Base-by-base conservation (phyloP, 2,329 filamentous ascomycete species). In the Coniochaeta ligniaria region DNA sequence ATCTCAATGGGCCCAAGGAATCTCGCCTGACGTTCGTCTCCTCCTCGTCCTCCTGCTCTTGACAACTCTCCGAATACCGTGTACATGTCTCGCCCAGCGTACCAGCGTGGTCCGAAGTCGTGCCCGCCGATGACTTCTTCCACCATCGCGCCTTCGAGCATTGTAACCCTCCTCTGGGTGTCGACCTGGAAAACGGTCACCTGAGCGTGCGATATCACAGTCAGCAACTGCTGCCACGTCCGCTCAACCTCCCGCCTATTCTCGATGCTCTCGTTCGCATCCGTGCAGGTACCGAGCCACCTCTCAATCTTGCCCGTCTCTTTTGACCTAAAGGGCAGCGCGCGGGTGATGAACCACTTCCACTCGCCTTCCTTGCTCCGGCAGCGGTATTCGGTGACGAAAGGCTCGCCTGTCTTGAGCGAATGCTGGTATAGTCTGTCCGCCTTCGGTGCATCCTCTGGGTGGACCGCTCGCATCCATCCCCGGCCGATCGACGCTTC, bases 251-350 rank as follows among this genome's bases (percentile, higher is more conserved):
- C 81, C 63, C 88, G 79, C 62, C 88, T 86, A 16, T 87, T 83
- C 67, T 89, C 80, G 3, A 92, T 87, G 50, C 86, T 80, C 63
- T 92, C 89, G 68, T 93, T 87, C 20, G 92, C 89, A 64, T 94
- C 90, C 14, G 90, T 92, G 67, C 87, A 92, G 1, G 89, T 92
- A 75, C 89, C 90, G 66, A 90, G 91, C 90, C 90, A 93, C 69
- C 90, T 91, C 61, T 90, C 79, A 57, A 93, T 91, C 56, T 81
- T 76, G 1, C 88, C 88, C 0, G 83, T 83, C 52, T 87, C 81
- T 63, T 81, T 82, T 62, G 91, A 85, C 43, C 80, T 80, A 66
- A 92, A 79, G 0, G 90, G 89, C 16, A 89, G 71, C 1, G 89
- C 90, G 50, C 89, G 81, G 12, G 87, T 89, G 2, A 94, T 76